phyloP scores from a whole-genome alignment of 306 rosid genomes.

The Cucurbita moschata region DNA sequence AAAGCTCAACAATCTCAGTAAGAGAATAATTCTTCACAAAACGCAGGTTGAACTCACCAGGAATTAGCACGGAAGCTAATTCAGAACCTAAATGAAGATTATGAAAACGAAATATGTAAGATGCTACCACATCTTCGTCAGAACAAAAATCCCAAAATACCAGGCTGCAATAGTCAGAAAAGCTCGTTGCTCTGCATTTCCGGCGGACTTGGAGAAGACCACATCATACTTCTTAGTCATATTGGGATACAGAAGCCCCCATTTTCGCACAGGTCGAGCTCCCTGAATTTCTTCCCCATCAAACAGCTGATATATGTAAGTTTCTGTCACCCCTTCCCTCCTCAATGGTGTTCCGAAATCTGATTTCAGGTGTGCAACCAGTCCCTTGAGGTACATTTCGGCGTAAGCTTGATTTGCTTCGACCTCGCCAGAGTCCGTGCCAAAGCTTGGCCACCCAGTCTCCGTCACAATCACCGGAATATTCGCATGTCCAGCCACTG shows the following conservation, averaged over 20 bases:
- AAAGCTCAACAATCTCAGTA: neutral
- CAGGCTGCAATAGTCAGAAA: slow-evolving; percentile 3
- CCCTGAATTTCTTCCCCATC: slow-evolving; percentile 27
- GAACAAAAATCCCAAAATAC: slow-evolving; percentile 3
- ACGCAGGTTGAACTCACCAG: neutral
- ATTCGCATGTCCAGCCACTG: slow-evolving; percentile 38
- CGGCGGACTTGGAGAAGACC: slow-evolving; percentile 32
- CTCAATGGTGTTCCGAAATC: slow-evolving; percentile 57
- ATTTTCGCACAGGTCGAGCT: slow-evolving; percentile 15
- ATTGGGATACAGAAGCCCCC: slow-evolving; percentile 71
- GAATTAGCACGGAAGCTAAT: neutral
- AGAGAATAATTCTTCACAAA: neutral
- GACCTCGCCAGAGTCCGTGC: slow-evolving; percentile 24
- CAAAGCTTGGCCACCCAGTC: slow-evolving; percentile 77
- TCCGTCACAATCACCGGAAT: slow-evolving; percentile 59
- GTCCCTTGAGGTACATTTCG: slow-evolving; percentile 51
- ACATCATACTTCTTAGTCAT: slow-evolving; percentile 43
- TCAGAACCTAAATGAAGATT: neutral
- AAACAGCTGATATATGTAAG: slow-evolving; percentile 56
- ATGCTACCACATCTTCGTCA: slow-evolving; percentile 1
- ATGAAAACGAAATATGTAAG: neutral
- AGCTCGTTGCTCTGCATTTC: neutral
- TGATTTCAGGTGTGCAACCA: slow-evolving; percentile 44
- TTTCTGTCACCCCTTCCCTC: slow-evolving; percentile 44
- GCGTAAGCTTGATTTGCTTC: slow-evolving; percentile 61